A percentile compares a stretch with the other conserved stretches of the same genome.
Evolutionary conservation across 2,329 filamentous ascomycete species (phyloP).

Genomic region (Fusarium praegraminearum): DNA sequence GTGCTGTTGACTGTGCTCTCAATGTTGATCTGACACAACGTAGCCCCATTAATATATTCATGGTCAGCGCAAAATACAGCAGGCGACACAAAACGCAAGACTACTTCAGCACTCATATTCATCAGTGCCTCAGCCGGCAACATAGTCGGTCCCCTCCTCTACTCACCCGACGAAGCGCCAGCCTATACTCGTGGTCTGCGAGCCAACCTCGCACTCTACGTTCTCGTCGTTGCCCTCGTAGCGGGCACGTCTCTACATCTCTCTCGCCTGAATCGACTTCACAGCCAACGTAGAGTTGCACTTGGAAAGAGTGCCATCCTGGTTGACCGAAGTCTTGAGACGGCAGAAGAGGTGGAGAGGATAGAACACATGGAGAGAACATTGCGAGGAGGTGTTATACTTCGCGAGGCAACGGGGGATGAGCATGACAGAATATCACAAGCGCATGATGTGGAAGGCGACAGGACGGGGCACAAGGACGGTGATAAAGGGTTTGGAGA

Average conservation of each 20-base stretch:
- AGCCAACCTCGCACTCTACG: slow-evolving; percentile 71
- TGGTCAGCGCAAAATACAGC: slow-evolving; percentile 74
- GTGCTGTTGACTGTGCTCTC: slow-evolving; percentile 35
- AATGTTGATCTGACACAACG: slow-evolving; percentile 29
- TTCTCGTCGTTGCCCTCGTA: slow-evolving; percentile 67
- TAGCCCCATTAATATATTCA: slow-evolving; percentile 68
- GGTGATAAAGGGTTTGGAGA: slow-evolving; percentile 57
- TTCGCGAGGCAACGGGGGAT: slow-evolving; percentile 14
- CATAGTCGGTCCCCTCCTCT: slow-evolving; percentile 73
- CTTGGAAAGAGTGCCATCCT: slow-evolving; percentile 70
- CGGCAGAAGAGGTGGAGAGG: slow-evolving; percentile 57
- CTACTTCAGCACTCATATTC: slow-evolving; percentile 73
- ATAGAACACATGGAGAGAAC: slow-evolving; percentile 49
- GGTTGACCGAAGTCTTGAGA: slow-evolving; percentile 70
- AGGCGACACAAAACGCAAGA: slow-evolving; percentile 77
- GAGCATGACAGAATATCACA: slow-evolving; percentile 23
- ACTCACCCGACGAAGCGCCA: slow-evolving; percentile 63
- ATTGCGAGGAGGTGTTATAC: slow-evolving; percentile 20
- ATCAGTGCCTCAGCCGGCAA: slow-evolving; percentile 75
- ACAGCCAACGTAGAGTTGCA: slow-evolving; percentile 64
- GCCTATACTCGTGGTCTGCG: slow-evolving; percentile 64
- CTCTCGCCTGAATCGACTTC: slow-evolving; percentile 64
- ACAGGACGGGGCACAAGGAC: slow-evolving; percentile 13
- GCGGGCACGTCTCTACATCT: slow-evolving; percentile 60
- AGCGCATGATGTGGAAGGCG: slow-evolving; percentile 25